Base-by-base conservation (phyloP, 768 basidiomycete species). In the Leccinum boreale region DNA sequence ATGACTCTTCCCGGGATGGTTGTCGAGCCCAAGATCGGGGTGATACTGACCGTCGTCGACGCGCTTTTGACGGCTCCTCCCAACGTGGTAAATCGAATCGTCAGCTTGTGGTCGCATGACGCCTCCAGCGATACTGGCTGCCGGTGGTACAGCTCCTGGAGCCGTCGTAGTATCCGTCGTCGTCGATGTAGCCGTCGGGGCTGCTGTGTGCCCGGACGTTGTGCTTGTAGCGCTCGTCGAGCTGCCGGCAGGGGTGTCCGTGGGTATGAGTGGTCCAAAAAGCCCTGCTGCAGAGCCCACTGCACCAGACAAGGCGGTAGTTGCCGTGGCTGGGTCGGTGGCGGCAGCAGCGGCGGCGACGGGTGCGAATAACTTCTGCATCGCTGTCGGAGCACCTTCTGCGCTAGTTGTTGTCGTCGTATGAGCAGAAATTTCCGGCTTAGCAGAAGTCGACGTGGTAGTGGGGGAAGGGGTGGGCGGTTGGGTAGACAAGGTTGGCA, bases 21-120 rank as follows among this genome's bases (percentile, higher is more conserved):
- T 31, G 50, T 64, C 42, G 29, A 35, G 53, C 39, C 44, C 29
- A 15, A 59, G 19, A 14, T 50, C 44, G 3, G 64, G 57, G 29
- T 61, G 49, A 23, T 56, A 63, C 17, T 55, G 35, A 23, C 61
- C 62, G 28, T 57, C 61, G 9, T 63, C 62, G 12, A 31, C 39
- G 11, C 53, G 63, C 36, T 56, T 57, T 28, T 21, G 29, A 15
- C 12, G 29, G 12, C 31, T 48, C 44, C 24, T 29, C 39, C 31
- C 33, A 15, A 45, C 19, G 33, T 36, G 44, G 19, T 50, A 52
- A 15, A 15, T 61, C 59, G 36, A n/a, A 17, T 36, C 12, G 7
- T 36, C 21, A 28, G n/a, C 21, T 10, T 39, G 45, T 31, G 53
- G 35, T 39, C 57, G 50, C 45, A 1, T 23, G 29, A 29, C 3